Conservation (phyloP, 257 asterid genomes). For the Ballota nigra region DNA sequence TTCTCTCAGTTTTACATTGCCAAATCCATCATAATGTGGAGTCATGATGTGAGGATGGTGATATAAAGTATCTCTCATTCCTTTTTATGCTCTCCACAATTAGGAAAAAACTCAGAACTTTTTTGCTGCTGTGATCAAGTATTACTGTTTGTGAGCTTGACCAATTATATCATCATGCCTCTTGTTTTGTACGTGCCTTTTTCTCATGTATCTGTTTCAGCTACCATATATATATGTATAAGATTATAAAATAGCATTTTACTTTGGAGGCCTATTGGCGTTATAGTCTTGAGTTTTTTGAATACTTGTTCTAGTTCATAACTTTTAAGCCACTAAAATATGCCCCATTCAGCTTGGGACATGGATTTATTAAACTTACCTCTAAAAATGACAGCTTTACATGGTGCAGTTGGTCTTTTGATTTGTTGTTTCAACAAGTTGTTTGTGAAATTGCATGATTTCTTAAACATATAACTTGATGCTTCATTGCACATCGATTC, state of each 20-base stretch:
- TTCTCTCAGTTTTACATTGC: not conserved
- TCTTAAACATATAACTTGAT: constrained; percentile 7
- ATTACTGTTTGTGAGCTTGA: not conserved
- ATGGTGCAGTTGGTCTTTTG: constrained; percentile 3
- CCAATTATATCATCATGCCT: not conserved
- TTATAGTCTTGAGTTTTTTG: not conserved
- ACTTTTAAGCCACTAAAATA: not conserved
- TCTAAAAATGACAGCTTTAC: not conserved
- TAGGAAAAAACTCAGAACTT: not conserved
- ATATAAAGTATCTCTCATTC: not conserved
- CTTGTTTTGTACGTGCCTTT: not conserved
- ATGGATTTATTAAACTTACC: not conserved
- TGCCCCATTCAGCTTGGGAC: not conserved
- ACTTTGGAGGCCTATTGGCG: too few relatives aligned
- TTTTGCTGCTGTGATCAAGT: not conserved
- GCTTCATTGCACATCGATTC: constrained; percentile 4
- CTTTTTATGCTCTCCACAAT: not conserved
- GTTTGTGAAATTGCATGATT: not conserved
- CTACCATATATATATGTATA: constrained; percentile 1
- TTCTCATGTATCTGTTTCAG: constrained; percentile 3
- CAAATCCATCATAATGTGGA: not conserved
- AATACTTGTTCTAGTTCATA: not conserved
- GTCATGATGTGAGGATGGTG: not conserved
- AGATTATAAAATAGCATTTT: not conserved
- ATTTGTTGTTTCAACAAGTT: not conserved